These are phyloP conservation scores for Bipolaris bicolor DNA, from an alignment of 2,329 filamentous ascomycete genomes.

Conservation along the genomic window DNA sequence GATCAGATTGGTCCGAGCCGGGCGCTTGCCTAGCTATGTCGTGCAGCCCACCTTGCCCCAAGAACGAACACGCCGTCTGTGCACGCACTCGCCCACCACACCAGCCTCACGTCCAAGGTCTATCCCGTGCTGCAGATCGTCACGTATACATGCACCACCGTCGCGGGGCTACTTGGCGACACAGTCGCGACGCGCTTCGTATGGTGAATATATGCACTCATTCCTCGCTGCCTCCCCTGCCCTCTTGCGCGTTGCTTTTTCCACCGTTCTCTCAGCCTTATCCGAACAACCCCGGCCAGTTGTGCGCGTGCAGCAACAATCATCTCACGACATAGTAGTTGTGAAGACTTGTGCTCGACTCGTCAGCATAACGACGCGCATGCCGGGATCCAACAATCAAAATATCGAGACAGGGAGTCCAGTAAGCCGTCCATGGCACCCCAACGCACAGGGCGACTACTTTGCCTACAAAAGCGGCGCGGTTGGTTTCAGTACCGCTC, in stretches of 20 bases:
- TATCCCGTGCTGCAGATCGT: conserved; percentile 1
- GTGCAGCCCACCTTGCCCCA: conserved; percentile 10
- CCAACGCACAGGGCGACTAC: not conserved
- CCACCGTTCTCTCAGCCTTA: conserved; percentile 6
- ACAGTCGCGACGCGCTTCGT: not conserved
- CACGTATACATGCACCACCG: conserved; percentile 7
- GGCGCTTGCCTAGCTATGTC: conserved; percentile 22
- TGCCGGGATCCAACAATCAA: not conserved
- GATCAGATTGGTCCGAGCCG: conserved; percentile 19
- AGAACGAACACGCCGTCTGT: conserved; percentile 17
- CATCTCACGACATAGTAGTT: not conserved
- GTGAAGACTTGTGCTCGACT: not conserved
- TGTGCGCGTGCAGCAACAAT: not conserved
- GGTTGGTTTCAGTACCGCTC: not conserved
- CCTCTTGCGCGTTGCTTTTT: not conserved
- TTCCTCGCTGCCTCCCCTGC: not conserved
- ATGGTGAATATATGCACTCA: not conserved
- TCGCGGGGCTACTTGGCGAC: not conserved
- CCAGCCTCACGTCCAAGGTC: conserved; percentile 11
- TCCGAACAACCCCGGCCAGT: not conserved
- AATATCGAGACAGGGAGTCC: too few relatives aligned
- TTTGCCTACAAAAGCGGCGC: not conserved
- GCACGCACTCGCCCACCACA: conserved; percentile 11
- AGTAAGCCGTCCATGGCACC: too few relatives aligned
- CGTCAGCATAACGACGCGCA: not conserved